Conservation (phyloP, 2,329 filamentous ascomycete genomes). For the Nothomitra cinnamomea region DNA sequence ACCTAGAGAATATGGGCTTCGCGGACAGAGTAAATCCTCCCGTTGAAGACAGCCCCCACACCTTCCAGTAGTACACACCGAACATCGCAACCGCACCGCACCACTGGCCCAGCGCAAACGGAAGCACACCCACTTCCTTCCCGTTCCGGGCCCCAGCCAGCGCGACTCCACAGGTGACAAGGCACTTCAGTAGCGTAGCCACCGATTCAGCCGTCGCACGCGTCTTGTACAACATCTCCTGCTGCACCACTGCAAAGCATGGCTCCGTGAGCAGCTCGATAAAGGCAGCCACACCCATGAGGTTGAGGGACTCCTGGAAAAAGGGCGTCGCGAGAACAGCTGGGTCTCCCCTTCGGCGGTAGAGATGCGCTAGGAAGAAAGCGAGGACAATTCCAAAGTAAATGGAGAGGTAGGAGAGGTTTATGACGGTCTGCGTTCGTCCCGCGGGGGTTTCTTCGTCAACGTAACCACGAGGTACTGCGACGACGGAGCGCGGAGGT, state of each 20-base stretch:
- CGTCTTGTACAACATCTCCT: constrained; percentile 60
- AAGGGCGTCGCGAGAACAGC: constrained; percentile 41
- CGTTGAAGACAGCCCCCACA: constrained; percentile 35
- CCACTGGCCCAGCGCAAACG: constrained; percentile 78
- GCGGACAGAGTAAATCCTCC: constrained; percentile 54
- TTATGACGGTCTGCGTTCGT: constrained; percentile 60
- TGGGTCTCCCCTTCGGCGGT: constrained; percentile 37
- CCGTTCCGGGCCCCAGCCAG: constrained; percentile 39
- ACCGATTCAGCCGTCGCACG: constrained; percentile 70
- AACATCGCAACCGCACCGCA: constrained; percentile 55
- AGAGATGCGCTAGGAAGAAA: constrained; percentile 46
- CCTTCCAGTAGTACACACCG: constrained; percentile 48
- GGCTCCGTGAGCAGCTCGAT: constrained; percentile 77
- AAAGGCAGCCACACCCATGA: constrained; percentile 40
- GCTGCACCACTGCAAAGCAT: constrained; percentile 74
- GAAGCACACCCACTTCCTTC: constrained; percentile 53
- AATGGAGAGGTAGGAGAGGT: constrained; percentile 69
- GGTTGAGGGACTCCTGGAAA: constrained; percentile 36
- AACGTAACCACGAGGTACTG: neutral
- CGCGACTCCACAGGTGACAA: constrained; percentile 54
- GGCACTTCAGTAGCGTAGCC: constrained; percentile 62
- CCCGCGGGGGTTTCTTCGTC: constrained; percentile 5
- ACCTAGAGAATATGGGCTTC: constrained; percentile 22
- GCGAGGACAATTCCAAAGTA: constrained; percentile 49
- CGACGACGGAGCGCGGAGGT: no score